Base-by-base conservation (phyloP, 495 filamentous ascomycete species). In the Hyaloscypha hepaticicola region DNA sequence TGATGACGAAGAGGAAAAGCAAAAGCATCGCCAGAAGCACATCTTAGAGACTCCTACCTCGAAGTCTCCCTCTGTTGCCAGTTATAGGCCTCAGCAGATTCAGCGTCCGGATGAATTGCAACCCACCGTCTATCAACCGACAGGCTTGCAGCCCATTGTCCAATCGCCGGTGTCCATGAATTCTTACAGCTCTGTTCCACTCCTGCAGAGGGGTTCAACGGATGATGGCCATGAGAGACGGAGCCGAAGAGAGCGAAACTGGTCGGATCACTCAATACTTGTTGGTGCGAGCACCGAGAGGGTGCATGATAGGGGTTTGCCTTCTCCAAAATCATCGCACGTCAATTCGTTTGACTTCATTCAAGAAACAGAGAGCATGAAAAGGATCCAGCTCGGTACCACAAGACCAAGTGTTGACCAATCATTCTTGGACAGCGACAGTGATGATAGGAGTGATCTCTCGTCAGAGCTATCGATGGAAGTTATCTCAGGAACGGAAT, bases 401-500 rank as follows among this genome's bases (percentile, higher is more conserved):
- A 67, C 61, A 76, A 59, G 78, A 74, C 25, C 82, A 82, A 38
- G 73, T 73, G 57, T 74, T 75, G 59, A 73, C 57, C 71, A 83
- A 26, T 87, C 87, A 2, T 91, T 90, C 67, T 71, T 91, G 64
- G 80, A 90, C 26, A 82, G 86, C 53, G 85, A 87, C 27, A 87
- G 87, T 65, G 87, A 91, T 67, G 80, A 86, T 64, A 77, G 87
- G 28, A 94, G 89, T 60, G 91, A 90, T 64, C 75, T 93, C 16
- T 94, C 91, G 16, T 93, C 91, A 12, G 90, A 96, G 62, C 66
- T 93, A 29, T 95, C 94, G 1, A 78, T 86, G 8, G 90, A 94
- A 53, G 73, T 84, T 24, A 79, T 87, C 64, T 68, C 76, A 48
- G 50, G 72, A 66, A 55, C 71, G 56, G 55, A 76, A 25, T 70